Base-by-base conservation (phyloP, 305 asterid genomes). In the Nicotiana rustica region DNA sequence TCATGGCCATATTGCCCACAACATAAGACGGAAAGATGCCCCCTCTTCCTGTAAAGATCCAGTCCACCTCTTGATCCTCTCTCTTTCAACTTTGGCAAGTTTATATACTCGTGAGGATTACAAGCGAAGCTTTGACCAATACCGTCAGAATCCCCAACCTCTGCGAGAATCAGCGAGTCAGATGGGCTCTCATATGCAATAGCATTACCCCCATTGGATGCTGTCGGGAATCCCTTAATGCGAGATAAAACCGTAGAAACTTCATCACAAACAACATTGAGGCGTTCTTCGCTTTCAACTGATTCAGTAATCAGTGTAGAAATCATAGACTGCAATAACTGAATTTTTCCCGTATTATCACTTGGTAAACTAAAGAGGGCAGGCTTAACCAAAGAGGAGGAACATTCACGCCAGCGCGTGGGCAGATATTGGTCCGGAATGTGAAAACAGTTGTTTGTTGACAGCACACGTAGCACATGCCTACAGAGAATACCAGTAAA, bases 401-500 rank as follows among this genome's bases (percentile, higher is more conserved):
- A 19, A 10, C 31, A 59, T 41, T 89, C 90, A 19, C 88, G 90
- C 93, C 97, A 91, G 3, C 95, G 90, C 56, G 86, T 47, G 47
- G 92, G 97, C 35, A 91, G 85, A 81, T 91, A 92, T 15, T 82
- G 88, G 36, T 90, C 87, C 1, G 97, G 97, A 79, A 92, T 86
- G 71, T 83, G 91, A 64, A 92, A 92, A 85, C 94, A 92, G 79
- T 92, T 91, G 59, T 88, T 89, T 18, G 91, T 84, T 8, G 93
- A 90, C 56, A 92, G 86, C 67, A 91, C 92, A 57, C 94, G 94
- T 19, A 92, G 89, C 77, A 91, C 77, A 36, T 92, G 94, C 83
- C 97, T 86, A 56, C 94, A 92, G 77, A 90, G 90, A 78, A 90
- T 91, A 80, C 97, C 93, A 15, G 94, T 86, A 81, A 92, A 91